phyloP scores from a whole-genome alignment of 2,329 filamentous ascomycete species.

The Fusarium marasasianum region DNA sequence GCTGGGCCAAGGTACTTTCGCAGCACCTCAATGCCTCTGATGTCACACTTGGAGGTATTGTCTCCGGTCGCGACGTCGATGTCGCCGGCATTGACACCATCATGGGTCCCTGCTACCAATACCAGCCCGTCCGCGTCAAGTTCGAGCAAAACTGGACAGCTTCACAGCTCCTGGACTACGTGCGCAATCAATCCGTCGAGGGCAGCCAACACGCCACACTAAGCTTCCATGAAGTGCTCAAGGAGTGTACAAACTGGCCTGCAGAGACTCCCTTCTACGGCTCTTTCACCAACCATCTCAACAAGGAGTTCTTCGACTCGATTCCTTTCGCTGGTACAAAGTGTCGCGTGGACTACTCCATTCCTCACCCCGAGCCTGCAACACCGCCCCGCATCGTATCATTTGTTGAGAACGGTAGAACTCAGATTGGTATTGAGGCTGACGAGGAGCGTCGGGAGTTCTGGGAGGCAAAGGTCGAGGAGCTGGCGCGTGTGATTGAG shows the following conservation, averaged over 20 bases:
- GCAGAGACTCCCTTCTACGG: constrained; percentile 30
- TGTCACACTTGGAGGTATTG: constrained; percentile 42
- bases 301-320: constrained; percentile 42
- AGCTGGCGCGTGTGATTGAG: constrained; percentile 33
- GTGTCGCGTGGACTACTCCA: constrained; percentile 42
- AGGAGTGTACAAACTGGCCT: constrained; percentile 38
- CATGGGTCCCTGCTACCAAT: constrained; percentile 45
- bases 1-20: constrained; percentile 41
- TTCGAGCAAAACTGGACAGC: constrained; percentile 38
- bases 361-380: constrained; percentile 39
- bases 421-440: constrained; percentile 41
- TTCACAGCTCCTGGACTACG: constrained; percentile 31
- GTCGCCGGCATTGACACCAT: constrained; percentile 35
- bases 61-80: constrained; percentile 40
- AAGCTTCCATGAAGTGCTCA: constrained; percentile 31
- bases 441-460: constrained; percentile 41
- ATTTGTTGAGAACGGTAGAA: constrained; percentile 37
- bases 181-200: constrained; percentile 37
- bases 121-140: constrained; percentile 43
- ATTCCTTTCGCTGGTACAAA: constrained; percentile 41
- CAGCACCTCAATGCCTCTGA: constrained; percentile 32
- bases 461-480: constrained; percentile 40
- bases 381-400: constrained; percentile 41
- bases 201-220: constrained; percentile 39
- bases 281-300: constrained; percentile 44